Conservation (phyloP, 176 grass and related monocot genomes). For the Hordeum marinum region DNA sequence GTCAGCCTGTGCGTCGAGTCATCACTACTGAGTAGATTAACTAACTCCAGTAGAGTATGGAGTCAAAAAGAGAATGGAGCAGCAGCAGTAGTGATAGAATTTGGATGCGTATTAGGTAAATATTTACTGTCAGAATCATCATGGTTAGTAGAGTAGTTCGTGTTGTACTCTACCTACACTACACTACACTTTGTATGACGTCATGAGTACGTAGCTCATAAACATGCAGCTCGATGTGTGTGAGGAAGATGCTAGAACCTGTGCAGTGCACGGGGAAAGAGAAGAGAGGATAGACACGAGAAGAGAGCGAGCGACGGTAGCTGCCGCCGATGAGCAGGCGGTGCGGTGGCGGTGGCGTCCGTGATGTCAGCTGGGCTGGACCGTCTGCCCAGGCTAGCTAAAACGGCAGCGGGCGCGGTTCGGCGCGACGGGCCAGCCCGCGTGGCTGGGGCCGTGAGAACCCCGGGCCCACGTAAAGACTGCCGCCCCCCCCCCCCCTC, state of each 20-base stretch:
- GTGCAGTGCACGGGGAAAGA: not conserved
- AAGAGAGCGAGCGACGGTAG: not conserved
- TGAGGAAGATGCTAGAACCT: not conserved
- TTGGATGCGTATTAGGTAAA: not conserved
- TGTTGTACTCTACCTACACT: not conserved
- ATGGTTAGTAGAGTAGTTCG: not conserved
- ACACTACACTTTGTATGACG: not conserved
- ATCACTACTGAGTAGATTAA: not conserved
- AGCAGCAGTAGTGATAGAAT: not conserved
- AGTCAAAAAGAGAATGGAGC: not conserved
- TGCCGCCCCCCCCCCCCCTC: not conserved
- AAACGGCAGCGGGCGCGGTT: not conserved
- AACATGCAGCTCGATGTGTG: not conserved
- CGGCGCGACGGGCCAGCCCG: not conserved
- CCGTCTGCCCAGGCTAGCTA: too few relatives aligned
- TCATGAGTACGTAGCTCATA: not conserved
- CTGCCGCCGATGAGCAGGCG: not conserved
- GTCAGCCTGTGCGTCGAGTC: not conserved
- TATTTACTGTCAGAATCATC: not conserved
- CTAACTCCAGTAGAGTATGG: not conserved
- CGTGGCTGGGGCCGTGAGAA: not conserved
- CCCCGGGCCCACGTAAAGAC: too few relatives aligned
- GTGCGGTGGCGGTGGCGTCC: not conserved
- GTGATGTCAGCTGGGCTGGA: slow-evolving; percentile 14
- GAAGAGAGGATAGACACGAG: slow-evolving; percentile 1